A percentile compares a stretch with the other conserved stretches of the same genome.
Evolutionary conservation across 2,329 filamentous ascomycete species (phyloP).

Genomic region (Cladophialophora bantiana): DNA sequence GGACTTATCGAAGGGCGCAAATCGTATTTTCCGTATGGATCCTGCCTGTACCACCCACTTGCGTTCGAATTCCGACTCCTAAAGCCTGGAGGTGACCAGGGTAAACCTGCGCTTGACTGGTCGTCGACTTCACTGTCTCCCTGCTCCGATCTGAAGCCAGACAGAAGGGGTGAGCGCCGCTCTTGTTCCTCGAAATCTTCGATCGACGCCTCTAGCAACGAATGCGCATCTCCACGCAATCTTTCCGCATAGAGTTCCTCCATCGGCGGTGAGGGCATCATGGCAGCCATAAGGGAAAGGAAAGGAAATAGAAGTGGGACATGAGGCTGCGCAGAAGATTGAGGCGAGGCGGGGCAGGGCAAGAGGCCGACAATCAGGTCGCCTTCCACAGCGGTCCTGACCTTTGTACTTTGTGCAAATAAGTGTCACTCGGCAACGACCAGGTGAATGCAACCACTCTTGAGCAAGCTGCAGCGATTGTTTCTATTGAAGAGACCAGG

Average conservation of each 20-base stretch:
- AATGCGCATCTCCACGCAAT: constrained; percentile 48
- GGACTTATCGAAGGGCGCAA: constrained; percentile 56
- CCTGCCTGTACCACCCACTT: constrained; percentile 63
- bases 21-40: constrained; percentile 55
- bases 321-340: constrained; percentile 25
- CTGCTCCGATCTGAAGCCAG: constrained; percentile 63
- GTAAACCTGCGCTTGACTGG: constrained; percentile 51
- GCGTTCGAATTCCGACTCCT: constrained; percentile 51
- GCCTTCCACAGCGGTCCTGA: constrained; percentile 18
- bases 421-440: constrained; percentile 35
- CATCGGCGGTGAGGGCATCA: constrained; percentile 51
- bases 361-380: constrained; percentile 31
- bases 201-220: constrained; percentile 66
- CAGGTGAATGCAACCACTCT: constrained; percentile 39
- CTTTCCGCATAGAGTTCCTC: constrained; percentile 61
- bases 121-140: constrained; percentile 56
- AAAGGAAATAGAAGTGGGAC: constrained; percentile 21
- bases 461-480: constrained; percentile 37
- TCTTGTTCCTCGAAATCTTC: constrained; percentile 67
- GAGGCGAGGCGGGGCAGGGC: constrained; percentile 34
- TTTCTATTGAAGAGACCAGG: constrained; percentile 40
- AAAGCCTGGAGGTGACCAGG: constrained; percentile 72
- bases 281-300: constrained; percentile 44
- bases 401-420: constrained; percentile 3
- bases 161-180: constrained; percentile 61